Evolutionary conservation across 371 early-diverging fungal genomes (phyloP).

Genomic region (Mortierella sp.): DNA sequence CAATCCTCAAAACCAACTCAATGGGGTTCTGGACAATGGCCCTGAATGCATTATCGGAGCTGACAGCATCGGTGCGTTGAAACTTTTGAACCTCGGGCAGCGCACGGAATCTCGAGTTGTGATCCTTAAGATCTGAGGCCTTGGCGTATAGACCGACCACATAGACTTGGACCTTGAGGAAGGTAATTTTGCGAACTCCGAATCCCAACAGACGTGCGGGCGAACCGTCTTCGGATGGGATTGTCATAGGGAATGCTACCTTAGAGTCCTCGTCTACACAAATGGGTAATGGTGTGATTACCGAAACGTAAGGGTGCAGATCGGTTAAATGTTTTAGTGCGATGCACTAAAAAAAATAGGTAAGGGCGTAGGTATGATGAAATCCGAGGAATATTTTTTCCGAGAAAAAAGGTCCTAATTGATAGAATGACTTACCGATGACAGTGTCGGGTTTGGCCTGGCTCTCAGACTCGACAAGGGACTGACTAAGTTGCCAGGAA

Average conservation of each 20-base stretch:
- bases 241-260: constrained; percentile 45
- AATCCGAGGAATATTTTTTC: constrained; percentile 12
- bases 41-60: constrained; percentile 35
- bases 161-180: constrained; percentile 78
- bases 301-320: not conserved
- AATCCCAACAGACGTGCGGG: constrained; percentile 70
- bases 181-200: constrained; percentile 79
- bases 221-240: constrained; percentile 56
- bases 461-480: constrained; percentile 44
- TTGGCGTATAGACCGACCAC: constrained; percentile 74
- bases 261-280: constrained; percentile 56
- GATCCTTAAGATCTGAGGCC: constrained; percentile 62
- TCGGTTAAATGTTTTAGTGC: not conserved
- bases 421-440: constrained; percentile 32
- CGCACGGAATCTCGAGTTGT: constrained; percentile 51
- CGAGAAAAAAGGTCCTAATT: not conserved
- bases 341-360: not conserved
- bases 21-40: constrained; percentile 44
- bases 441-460: constrained; percentile 26
- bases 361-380: constrained; percentile 12
- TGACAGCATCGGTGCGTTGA: constrained; percentile 24
- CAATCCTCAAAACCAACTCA: constrained; percentile 56
- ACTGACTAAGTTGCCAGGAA: constrained; percentile 47
- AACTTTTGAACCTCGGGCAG: constrained; percentile 58
- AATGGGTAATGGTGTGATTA: not conserved